Evolutionary conservation across 257 asterid genomes (phyloP), one percentile per base, ranked within the genome.

Genomic region (Solanum microdontum): DNA sequence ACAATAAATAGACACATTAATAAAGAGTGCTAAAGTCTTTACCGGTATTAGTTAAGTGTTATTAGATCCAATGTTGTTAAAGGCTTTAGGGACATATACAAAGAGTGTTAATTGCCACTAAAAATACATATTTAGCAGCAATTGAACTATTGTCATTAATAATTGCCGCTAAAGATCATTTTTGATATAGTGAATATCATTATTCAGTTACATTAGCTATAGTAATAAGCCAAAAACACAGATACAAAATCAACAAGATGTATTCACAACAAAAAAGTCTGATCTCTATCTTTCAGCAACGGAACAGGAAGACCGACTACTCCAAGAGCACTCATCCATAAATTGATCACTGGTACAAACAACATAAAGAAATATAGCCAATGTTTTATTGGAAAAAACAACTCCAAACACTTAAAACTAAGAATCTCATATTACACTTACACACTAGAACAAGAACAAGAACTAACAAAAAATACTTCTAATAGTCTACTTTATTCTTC

Each of bases 81-180:
- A 48, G 0, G 21, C 23, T 48, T 48, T 48, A 15, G 60, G 8
- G 8, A 48, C 23, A 48, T 14, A 5, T 48, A 48, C 60, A 14
- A 48, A 48, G 0, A 48, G 8, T 5, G 21, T 5, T 15, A 48
- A 6, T 48, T 48, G 23, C 8, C 23, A 0, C 23, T 48, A 15
- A 48, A 48, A 48, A 14, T 5, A 48, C 60, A 48, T 14, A 48
- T 14, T 15, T 2, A 48, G 60, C 0, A 1, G 1, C 23, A 48
- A 15, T 15, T 48, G 60, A 15, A 6, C 23, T 48, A 15, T 48
- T 48, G 0, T 0, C 60, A 3, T 0, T 14, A 48, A 15, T 48
- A 15, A 14, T 14, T 48, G 0, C 1, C 0, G 8, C 23, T 48
- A 48, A 48, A 15, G 23, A 48, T 48, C 8, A 15, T 48, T 48